Conservation (phyloP, 805 yeast species). For the Naumovozyma castellii region DNA sequence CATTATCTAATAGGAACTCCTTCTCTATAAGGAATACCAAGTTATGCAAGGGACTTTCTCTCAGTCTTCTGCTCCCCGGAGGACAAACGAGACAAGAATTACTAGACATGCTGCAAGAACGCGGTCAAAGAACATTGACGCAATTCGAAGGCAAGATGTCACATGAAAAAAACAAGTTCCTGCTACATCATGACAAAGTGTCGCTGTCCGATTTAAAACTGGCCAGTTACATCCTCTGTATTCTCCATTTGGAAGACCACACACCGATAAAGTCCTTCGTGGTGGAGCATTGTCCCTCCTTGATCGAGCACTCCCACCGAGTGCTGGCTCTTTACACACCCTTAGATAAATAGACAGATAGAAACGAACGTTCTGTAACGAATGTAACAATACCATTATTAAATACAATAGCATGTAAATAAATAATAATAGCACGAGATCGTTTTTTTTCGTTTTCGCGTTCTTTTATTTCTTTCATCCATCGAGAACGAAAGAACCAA, state of each 20-base stretch:
- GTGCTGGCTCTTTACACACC: no score
- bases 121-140: constrained; percentile 17
- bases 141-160: constrained; percentile 14
- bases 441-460: no score
- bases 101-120: constrained; percentile 11
- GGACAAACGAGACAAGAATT: neutral
- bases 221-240: constrained; percentile 26
- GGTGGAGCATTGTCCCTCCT: constrained; percentile 6
- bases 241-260: constrained; percentile 11
- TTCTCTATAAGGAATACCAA: constrained; percentile 33
- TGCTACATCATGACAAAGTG: constrained; percentile 9
- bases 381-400: no score
- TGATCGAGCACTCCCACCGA: constrained; percentile 12
- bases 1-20: constrained; percentile 27
- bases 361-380: no score
- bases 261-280: constrained; percentile 6
- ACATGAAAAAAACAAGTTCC: constrained; percentile 6
- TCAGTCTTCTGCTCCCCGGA: neutral
- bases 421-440: no score
- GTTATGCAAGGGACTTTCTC: constrained; percentile 8
- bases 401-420: no score
- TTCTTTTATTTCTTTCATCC: no score
- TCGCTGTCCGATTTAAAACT: constrained; percentile 27
- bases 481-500: no score
- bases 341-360: no score